A percentile compares a stretch with the other conserved stretches of the same genome.
phyloP scores from a whole-genome alignment of 495 filamentous ascomycete species.

The Choiromyces venosus region DNA sequence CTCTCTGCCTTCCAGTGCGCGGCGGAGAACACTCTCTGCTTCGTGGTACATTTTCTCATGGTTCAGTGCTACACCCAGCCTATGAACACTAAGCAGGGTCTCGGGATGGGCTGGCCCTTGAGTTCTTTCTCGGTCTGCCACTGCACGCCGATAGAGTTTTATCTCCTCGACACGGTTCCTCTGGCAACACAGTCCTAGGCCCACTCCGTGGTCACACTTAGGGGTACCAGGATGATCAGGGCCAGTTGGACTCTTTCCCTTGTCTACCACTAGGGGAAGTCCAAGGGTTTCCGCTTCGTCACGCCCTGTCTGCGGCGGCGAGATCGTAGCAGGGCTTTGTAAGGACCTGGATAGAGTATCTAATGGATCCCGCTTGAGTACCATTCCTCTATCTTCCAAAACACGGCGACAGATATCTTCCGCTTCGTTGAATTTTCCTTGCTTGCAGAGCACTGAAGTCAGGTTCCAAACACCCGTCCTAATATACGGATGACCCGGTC shows the following conservation, averaged over 20 bases:
- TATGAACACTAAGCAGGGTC: constrained; percentile 19
- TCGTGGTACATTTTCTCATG: constrained; percentile 25
- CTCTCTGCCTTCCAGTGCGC: constrained; percentile 28
- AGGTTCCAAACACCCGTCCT: not conserved
- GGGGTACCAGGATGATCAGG: not conserved
- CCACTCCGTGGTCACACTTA: too few relatives aligned
- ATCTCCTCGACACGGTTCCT: constrained; percentile 25
- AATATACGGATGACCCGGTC: constrained; percentile 2
- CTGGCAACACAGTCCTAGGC: constrained; percentile 34
- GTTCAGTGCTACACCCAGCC: constrained; percentile 11
- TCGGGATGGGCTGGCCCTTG: constrained; percentile 31
- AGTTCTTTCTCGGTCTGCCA: constrained; percentile 26
- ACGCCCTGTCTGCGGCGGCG: too few relatives aligned
- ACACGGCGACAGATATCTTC: not conserved
- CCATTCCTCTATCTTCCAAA: not conserved
- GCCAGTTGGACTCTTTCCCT: constrained; percentile 8
- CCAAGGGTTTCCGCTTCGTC: too few relatives aligned
- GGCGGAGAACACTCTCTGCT: constrained; percentile 31
- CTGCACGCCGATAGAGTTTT: too few relatives aligned
- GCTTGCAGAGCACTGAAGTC: not conserved
- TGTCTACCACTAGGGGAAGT: constrained; percentile 17
- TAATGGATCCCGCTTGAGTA: constrained; percentile 22
- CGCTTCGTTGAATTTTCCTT: not conserved
- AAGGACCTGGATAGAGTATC: too few relatives aligned
- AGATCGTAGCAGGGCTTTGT: too few relatives aligned